phyloP scores from a whole-genome alignment of 78 protist species.

The Chrysochromulina parva region DNA sequence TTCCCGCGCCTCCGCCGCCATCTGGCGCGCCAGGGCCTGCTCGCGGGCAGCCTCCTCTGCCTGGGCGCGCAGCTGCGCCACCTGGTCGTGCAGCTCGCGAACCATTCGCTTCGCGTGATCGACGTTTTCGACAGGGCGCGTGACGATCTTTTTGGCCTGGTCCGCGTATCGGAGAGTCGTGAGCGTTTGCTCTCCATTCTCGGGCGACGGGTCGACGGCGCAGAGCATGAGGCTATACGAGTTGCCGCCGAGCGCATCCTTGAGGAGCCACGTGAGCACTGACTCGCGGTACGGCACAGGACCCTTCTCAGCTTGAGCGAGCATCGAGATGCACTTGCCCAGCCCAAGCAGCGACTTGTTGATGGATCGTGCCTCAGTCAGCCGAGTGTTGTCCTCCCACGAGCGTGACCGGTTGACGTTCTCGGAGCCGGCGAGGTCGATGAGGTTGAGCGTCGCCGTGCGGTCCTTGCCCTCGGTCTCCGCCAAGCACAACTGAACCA shows the following conservation, averaged over 20 bases:
- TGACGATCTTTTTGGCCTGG: slow-evolving; percentile 5
- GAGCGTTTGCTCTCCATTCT: neutral
- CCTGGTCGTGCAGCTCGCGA: neutral
- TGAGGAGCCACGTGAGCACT: slow-evolving; percentile 16
- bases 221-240: slow-evolving; percentile 16
- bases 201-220: neutral
- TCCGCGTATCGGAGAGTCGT: neutral
- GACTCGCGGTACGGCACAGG: slow-evolving; percentile 8
- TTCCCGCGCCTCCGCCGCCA: neutral
- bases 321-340: neutral
- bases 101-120: neutral
- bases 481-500: neutral
- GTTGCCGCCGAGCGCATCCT: slow-evolving; percentile 23
- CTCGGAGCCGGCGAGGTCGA: neutral
- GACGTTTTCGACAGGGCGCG: neutral
- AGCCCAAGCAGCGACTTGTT: neutral
- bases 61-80: neutral
- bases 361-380: neutral
- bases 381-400: too few species aligned
- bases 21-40: neutral
- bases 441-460: neutral
- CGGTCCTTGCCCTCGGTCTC: neutral
- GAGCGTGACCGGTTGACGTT: neutral
- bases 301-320: too few species aligned
- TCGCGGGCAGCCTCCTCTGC: neutral